phyloP scores from a whole-genome alignment of 2,329 filamentous ascomycete species.

The Pyrenophora teres region DNA sequence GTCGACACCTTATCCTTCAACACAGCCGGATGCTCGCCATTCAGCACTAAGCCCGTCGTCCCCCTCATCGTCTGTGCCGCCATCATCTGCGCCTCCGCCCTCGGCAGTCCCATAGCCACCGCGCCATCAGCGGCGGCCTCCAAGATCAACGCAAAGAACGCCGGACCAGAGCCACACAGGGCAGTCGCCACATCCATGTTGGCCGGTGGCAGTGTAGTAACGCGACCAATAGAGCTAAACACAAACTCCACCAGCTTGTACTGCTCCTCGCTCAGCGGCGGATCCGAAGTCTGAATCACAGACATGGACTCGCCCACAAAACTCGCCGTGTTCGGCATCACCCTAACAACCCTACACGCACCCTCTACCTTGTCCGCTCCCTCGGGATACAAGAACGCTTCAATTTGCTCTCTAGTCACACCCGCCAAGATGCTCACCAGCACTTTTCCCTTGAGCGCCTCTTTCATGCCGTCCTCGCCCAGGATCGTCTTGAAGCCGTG shows the following conservation, averaged over 20 bases:
- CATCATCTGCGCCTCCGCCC: slow-evolving; percentile 75
- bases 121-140: slow-evolving; percentile 78
- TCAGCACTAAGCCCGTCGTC: slow-evolving; percentile 69
- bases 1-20: slow-evolving; percentile 77
- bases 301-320: slow-evolving; percentile 81
- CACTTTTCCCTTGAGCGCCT: slow-evolving; percentile 77
- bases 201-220: slow-evolving; percentile 67
- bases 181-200: slow-evolving; percentile 76
- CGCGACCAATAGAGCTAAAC: slow-evolving; percentile 74
- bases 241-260: slow-evolving; percentile 72
- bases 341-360: slow-evolving; percentile 70
- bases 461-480: slow-evolving; percentile 67
- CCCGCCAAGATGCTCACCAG: slow-evolving; percentile 83
- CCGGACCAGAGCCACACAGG: slow-evolving; percentile 74
- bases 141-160: slow-evolving; percentile 75
- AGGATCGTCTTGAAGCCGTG: slow-evolving; percentile 73
- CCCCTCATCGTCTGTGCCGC: slow-evolving; percentile 80
- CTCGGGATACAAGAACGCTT: slow-evolving; percentile 63
- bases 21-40: slow-evolving; percentile 75
- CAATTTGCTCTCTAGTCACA: slow-evolving; percentile 71
- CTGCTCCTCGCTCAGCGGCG: slow-evolving; percentile 60
- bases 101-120: slow-evolving; percentile 76
- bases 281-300: slow-evolving; percentile 68
- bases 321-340: slow-evolving; percentile 84
- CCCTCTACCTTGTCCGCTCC: slow-evolving; percentile 51